A percentile compares a stretch with the other conserved stretches of the same genome.
phyloP scores from a whole-genome alignment of 139 green algal genomes.

The Trebouxia sp. region DNA sequence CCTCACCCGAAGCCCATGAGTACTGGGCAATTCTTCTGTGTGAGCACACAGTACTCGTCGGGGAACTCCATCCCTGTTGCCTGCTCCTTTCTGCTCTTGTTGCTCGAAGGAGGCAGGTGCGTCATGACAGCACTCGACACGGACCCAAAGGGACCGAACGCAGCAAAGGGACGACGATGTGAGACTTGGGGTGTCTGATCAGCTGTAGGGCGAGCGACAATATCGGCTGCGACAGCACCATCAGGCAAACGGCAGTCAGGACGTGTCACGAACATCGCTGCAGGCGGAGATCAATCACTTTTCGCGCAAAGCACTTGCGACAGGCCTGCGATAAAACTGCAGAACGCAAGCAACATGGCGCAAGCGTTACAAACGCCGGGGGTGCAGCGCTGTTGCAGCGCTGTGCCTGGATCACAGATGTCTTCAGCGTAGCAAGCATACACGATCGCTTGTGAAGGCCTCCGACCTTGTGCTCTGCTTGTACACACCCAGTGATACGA shows the following conservation, averaged over 20 bases:
- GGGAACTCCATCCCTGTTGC: constrained; percentile 34
- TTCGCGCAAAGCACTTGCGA: no score
- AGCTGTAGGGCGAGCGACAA: no score
- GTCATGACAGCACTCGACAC: background rate
- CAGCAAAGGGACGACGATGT: background rate
- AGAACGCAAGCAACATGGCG: no score
- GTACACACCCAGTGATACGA: no score
- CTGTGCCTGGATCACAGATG: no score
- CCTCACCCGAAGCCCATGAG: constrained; percentile 36
- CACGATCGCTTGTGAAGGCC: no score
- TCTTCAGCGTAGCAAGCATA: background rate
- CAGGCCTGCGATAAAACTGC: background rate
- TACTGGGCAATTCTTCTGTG: constrained; percentile 26
- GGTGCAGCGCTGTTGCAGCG: no score
- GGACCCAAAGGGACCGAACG: constrained; percentile 5
- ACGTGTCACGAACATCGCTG: background rate
- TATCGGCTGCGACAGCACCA: background rate
- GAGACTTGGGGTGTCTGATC: background rate
- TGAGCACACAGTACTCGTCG: constrained; percentile 32
- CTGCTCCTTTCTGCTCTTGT: constrained; percentile 8
- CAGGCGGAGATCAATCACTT: no score
- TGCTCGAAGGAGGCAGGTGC: background rate
- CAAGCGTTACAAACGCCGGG: no score
- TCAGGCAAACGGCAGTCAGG: background rate
- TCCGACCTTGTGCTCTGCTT: no score